A percentile compares a stretch with the other conserved stretches of the same genome.
Evolutionary conservation across 2,329 filamentous ascomycete genomes (phyloP).

Genomic region (Fusarium kyushuense): DNA sequence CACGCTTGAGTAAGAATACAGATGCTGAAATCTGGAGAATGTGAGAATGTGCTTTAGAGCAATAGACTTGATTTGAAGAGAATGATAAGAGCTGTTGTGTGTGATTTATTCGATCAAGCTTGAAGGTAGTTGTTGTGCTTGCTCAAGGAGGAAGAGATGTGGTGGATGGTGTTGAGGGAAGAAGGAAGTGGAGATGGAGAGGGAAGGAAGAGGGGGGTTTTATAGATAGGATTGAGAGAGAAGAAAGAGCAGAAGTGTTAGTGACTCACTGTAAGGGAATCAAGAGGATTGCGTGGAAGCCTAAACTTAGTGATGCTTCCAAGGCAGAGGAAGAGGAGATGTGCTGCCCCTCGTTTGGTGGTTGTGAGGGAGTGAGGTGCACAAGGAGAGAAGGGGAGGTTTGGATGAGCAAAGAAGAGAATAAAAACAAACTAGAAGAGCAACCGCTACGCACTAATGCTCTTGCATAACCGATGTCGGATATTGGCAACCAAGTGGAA

Average conservation of each 20-base stretch:
- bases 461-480: background rate
- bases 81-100: background rate
- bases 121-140: conserved; percentile 11
- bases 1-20: conserved; percentile 1
- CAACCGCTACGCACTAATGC: background rate
- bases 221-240: conserved; percentile 5
- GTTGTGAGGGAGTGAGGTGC: conserved; percentile 5
- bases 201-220: conserved; percentile 3
- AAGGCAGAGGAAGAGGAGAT: background rate
- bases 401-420: background rate
- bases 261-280: conserved; percentile 36
- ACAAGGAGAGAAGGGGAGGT: conserved; percentile 5
- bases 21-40: conserved; percentile 21
- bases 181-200: conserved; percentile 21
- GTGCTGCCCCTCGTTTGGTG: conserved; percentile 6
- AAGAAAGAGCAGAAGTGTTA: background rate
- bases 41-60: conserved; percentile 10
- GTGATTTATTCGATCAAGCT: conserved; percentile 4
- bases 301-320: conserved; percentile 8
- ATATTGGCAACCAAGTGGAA: background rate
- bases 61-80: background rate
- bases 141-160: conserved; percentile 19
- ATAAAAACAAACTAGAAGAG: conserved; percentile 13
- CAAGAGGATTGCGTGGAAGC: background rate
- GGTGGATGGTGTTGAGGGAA: conserved; percentile 25